These are phyloP conservation scores for Pythium grandisporangium DNA, from an alignment of 352 stramenopile genomes.

Conservation along the genomic window DNA sequence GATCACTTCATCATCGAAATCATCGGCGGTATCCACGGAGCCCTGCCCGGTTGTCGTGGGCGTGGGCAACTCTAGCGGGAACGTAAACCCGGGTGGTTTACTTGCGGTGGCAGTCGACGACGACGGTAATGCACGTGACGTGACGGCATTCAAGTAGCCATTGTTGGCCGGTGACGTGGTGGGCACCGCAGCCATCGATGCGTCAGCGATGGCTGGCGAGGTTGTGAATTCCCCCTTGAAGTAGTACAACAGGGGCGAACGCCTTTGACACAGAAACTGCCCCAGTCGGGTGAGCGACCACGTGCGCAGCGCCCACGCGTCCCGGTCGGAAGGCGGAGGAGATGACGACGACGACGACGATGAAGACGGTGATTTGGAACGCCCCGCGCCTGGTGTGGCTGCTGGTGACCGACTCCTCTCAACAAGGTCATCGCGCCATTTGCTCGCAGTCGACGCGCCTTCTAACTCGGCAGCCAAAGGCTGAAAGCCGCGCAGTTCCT, in stretches of 20 bases:
- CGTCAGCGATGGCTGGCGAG: conserved; percentile 8
- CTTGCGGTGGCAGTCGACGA: no score
- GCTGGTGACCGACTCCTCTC: conserved; percentile 3
- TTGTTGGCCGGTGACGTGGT: neutral
- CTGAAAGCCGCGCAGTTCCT: conserved; percentile 62
- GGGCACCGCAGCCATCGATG: neutral
- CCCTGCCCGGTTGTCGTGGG: conserved; percentile 3
- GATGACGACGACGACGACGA: neutral
- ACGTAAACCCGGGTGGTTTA: conserved; percentile 2
- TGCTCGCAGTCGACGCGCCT: conserved; percentile 5
- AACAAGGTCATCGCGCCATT: conserved; percentile 18
- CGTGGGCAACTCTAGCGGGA: conserved; percentile 8
- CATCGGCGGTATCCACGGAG: conserved; percentile 40
- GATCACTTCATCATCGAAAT: conserved; percentile 83
- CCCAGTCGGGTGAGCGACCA: conserved; percentile 59
- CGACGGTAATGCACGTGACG: neutral
- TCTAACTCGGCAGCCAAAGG: conserved; percentile 29
- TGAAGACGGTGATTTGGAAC: no score
- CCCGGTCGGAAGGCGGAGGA: conserved; percentile 21
- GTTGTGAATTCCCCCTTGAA: conserved; percentile 29
- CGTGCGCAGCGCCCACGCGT: conserved; percentile 38
- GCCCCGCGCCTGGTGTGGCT: neutral
- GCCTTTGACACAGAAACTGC: conserved; percentile 44
- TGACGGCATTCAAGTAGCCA: neutral
- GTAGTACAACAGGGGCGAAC: conserved; percentile 45